These are phyloP conservation scores for Solanum stenotomum DNA, from an alignment of 257 asterid genomes.

Conservation along the genomic window DNA sequence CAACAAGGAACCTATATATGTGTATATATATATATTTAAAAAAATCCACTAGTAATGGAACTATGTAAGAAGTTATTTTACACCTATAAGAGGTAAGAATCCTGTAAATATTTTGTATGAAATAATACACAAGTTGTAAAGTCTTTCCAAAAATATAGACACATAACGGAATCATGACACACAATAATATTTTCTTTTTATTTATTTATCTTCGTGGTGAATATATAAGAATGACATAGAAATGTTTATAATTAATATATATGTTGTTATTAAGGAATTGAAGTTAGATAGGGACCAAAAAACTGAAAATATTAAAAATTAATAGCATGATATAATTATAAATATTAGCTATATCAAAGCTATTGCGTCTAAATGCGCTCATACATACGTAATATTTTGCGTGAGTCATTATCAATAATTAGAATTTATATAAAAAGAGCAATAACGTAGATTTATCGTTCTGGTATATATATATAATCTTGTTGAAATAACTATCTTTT, in stretches of 20 bases:
- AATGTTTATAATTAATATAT: not conserved
- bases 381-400: not conserved
- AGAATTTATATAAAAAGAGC: not conserved
- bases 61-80: not conserved
- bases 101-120: not conserved
- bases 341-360: not conserved
- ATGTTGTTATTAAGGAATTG: not conserved
- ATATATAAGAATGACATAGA: not conserved
- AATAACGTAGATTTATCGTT: not conserved
- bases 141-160: not conserved
- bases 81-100: not conserved
- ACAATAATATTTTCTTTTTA: not conserved
- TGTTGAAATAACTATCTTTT: not conserved
- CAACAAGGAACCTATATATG: not conserved
- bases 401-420: not conserved
- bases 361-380: not conserved
- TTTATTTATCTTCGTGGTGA: not conserved
- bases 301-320: not conserved
- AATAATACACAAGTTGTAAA: not conserved
- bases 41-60: not conserved
- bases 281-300: not conserved
- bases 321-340: not conserved
- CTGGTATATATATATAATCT: not conserved
- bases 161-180: not conserved
- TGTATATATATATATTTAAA: accelerated